Evolutionary conservation across 2,329 filamentous ascomycete species (phyloP), one percentile per base, ranked within the genome.

Genomic region (Fusarium liriodendri): DNA sequence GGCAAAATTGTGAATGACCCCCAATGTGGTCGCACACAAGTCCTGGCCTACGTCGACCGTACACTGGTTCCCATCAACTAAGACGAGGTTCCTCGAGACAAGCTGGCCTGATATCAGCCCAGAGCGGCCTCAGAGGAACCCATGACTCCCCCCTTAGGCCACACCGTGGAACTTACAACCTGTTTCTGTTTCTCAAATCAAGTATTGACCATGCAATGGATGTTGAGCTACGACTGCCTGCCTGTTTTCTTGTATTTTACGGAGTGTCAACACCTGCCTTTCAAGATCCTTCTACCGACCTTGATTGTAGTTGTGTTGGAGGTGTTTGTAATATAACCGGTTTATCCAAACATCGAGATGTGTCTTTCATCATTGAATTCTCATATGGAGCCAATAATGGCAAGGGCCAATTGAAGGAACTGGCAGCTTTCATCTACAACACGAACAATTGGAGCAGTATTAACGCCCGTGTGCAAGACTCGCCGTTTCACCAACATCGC

Each of bases 71-170:
- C 89, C 88, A 69, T 88, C 80, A 6, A 87, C 86, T 1, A 89
- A 82, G 0, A 90, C 87, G 1, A 90, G 75, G 25, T 87, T 84
- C 80, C 88, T 79, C 0, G 85, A 87, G 8, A 88, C 67, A 38
- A 90, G 84, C 60, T 90, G 85, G 70, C 91, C 89, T 0, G 85
- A 79, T 3, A 88, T 79, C 3, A 91, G 83, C 1, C 89, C 89
- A 67, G 90, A 80, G 33, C 82, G 84, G 1, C 89, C 88, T 76
- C 89, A 86, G 6, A 89, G 84, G 80, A 84, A 84, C 35, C 89
- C 89, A 77, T 89, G 86, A 5, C 90, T 89, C 64, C 90, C 90
- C 4, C 90, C 89, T 0, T 0, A 91, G 84, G 0, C 82, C 87
- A 0, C 42, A 2, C 13, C 20, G 22, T 25, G 22, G 22, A 18